Base-by-base conservation (phyloP, 2,329 filamentous ascomycete genomes). In the Cryphonectria nitschkei region DNA sequence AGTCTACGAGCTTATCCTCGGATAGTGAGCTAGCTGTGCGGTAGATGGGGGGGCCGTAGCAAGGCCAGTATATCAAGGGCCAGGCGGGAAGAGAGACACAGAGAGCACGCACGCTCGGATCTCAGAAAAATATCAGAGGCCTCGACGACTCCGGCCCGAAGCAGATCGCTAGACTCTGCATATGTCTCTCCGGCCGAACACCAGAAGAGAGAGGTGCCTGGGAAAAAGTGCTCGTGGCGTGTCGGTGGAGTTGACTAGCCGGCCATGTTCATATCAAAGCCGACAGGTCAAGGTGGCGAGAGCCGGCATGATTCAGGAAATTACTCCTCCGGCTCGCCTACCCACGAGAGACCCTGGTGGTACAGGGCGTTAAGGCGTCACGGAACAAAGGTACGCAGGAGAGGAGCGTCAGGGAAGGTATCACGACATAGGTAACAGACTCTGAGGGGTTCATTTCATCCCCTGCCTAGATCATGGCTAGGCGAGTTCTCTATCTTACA, bases 1-100 rank as follows among this genome's bases (percentile, higher is more conserved):
- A 78, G 80, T 94, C 72, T 97, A 95, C 82, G 92, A 94, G 82
- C 84, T 96, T 56, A 85, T 94, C 63, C 84, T 95, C 39, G 93
- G 93, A 70, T 95, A 84, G 60, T 19, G 46, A 50, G 22, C 16
- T 11, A 26, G 22, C 34, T 41, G 37, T 52, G 34, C 60, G 61
- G 8, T 50, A 39, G 9, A 7, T 11, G 29, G 32, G 43, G 16
- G 19, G 16, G 29, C 11, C 13, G 58, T 39, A 11, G 16, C 7
- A 34, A 61, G 58, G 22, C 19, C 34, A n/a, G 22, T 9, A 58
- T 29, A 19, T 32, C 46, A n/a, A 58, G 19, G 32, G 19, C 19
- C 19, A 61, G 32, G 46, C 46, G 14, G 56, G 39, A 22, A 6
- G 16, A n/a, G 32, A 26, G 5, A 50, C 19, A n/a, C 19, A n/a